Evolutionary conservation across 2,329 filamentous ascomycete genomes (phyloP), one percentile per base, ranked within the genome.

Genomic region (Monascus ruber): DNA sequence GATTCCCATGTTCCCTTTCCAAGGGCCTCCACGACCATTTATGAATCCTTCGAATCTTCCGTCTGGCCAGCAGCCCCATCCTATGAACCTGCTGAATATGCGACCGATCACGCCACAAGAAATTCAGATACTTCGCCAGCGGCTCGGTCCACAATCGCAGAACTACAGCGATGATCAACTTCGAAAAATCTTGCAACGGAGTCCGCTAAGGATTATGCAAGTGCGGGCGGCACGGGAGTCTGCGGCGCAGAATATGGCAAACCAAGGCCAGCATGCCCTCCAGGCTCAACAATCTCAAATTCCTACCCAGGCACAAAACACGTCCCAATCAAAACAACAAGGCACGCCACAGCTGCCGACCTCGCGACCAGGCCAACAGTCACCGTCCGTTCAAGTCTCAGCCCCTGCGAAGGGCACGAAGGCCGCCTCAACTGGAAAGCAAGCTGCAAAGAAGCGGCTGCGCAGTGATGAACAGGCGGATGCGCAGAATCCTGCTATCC

Each of bases 391-490:
- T 37, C 62, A 57, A 41, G 40, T 49, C n/a, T 60, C 46, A 42
- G 39, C 46, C 7, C 25, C 51, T 24, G 42, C 43, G 4, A 62
- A 61, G 44, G 46, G 42, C 9, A 43, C 47, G 8, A 60, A 54
- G 40, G 48, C 42, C 8, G 3, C 17, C 17, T 32, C 58, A 34
- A 33, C 53, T 36, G 38, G 50, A 31, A 60, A 61, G 46, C 53
- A 56, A 38, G 42, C 53, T n/a, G 47, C 59, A 9, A 65, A 63
- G 42, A 71, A 71, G 45, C 64, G 70, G 42, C 50, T 63, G 3
- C 61, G 52, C 39, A 60, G 57, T 39, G 69, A 73, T 46, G 70
- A 73, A 48, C 52, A 61, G n/a, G 50, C 62, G 29, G 68, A 70
- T 40, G 49, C 59, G 27, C 61, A 61, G 34, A 59, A 64, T 43